Conservation (phyloP, 345 rosid species). For the Erysimum cheiranthoides region DNA sequence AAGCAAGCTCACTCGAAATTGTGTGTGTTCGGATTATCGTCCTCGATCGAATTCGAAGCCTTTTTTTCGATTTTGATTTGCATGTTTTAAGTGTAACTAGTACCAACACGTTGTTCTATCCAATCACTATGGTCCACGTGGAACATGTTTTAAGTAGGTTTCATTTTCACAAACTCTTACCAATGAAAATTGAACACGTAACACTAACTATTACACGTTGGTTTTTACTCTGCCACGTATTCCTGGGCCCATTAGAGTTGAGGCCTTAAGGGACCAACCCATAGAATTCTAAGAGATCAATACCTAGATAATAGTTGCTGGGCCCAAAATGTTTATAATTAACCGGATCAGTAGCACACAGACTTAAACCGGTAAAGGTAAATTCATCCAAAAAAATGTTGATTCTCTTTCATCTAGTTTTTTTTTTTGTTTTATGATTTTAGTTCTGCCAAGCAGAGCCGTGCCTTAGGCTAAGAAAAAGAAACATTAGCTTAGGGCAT, state of each 20-base stretch:
- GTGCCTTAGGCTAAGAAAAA: no score
- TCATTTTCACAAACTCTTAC: background rate
- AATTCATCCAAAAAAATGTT: background rate
- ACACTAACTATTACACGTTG: conserved; percentile 6
- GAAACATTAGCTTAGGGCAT: no score
- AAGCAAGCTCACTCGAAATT: conserved; percentile 12
- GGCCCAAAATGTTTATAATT: conserved; percentile 4
- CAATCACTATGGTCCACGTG: conserved; percentile 57
- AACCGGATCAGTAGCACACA: background rate
- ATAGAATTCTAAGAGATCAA: background rate
- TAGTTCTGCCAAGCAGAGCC: background rate
- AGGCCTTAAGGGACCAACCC: background rate
- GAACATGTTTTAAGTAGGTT: conserved; percentile 6
- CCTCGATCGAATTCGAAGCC: conserved; percentile 34
- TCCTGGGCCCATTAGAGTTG: conserved; percentile 15
- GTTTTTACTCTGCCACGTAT: conserved; percentile 39
- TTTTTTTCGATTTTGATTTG: conserved; percentile 34
- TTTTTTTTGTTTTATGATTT: background rate
- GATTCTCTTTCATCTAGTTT: background rate
- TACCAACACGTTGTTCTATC: conserved; percentile 58
- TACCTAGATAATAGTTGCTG: background rate
- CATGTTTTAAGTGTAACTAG: conserved; percentile 35
- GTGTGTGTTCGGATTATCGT: background rate
- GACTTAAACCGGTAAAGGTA: background rate
- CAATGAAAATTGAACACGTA: conserved; percentile 44